Percentiles rank a stretch among this genome's conserved stretches.
Evolutionary conservation across 164 flowering plant species (phyloP).

Genomic region (Berberis vulgaris): DNA sequence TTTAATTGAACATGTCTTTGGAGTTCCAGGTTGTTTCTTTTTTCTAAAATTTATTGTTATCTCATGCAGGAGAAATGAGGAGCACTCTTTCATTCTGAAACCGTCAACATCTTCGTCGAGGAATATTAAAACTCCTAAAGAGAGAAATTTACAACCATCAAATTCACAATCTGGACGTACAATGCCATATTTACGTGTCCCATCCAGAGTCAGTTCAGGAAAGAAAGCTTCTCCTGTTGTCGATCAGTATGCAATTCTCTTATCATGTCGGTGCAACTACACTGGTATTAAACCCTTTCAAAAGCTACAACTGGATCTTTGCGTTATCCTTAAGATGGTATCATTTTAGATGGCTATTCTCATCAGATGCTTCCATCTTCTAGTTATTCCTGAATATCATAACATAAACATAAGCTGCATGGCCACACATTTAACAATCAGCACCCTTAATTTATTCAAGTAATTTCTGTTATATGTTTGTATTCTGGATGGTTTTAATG

Average conservation of each 20-base stretch:
- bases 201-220: constrained; percentile 28
- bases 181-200: constrained; percentile 31
- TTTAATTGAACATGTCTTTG: too few relatives aligned
- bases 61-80: constrained; percentile 80
- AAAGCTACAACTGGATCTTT: background rate
- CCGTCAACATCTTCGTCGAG: constrained; percentile 60
- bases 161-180: constrained; percentile 23
- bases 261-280: constrained; percentile 92
- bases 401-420: too few relatives aligned
- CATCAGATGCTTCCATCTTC: background rate
- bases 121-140: constrained; percentile 27
- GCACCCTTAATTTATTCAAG: too few relatives aligned
- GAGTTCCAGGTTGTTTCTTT: too few relatives aligned
- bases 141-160: constrained; percentile 32
- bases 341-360: background rate
- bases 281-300: constrained; percentile 42
- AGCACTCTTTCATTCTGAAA: constrained; percentile 91
- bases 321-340: background rate
- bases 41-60: constrained; percentile 2
- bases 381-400: too few relatives aligned
- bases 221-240: constrained; percentile 23
- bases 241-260: constrained; percentile 72
- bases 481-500: too few relatives aligned
- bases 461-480: too few relatives aligned
- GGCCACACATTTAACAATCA: too few relatives aligned